phyloP scores from a whole-genome alignment of 2,329 filamentous ascomycete species.

The Magnaporthales sp. region DNA sequence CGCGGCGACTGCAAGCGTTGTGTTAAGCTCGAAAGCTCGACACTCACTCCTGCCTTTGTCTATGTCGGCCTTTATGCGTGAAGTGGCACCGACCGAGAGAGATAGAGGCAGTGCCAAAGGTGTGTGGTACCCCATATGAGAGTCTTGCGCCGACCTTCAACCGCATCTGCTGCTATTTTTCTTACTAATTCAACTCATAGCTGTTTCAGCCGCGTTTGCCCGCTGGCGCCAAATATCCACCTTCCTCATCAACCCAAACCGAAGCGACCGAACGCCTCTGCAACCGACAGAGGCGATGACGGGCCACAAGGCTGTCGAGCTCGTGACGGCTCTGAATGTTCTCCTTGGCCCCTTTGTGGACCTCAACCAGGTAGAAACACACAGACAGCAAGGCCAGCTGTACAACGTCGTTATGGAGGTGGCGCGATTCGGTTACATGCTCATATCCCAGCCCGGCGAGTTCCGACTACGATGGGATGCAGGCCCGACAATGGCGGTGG shows the following conservation, averaged over 20 bases:
- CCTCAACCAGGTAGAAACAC: slow-evolving; percentile 13
- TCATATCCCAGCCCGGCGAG: slow-evolving; percentile 33
- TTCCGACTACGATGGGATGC: slow-evolving; percentile 11
- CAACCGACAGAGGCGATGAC: slow-evolving; percentile 17
- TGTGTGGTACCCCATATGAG: not conserved
- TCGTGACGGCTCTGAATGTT: slow-evolving; percentile 23
- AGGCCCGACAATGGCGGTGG: not conserved
- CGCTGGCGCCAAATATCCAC: slow-evolving; percentile 33
- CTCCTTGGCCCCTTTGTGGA: slow-evolving; percentile 25
- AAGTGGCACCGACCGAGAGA: slow-evolving; percentile 18
- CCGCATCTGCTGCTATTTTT: not conserved
- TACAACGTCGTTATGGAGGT: slow-evolving; percentile 29
- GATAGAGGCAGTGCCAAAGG: slow-evolving; percentile 14
- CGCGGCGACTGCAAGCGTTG: slow-evolving; percentile 25
- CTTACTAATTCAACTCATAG: slow-evolving; percentile 10
- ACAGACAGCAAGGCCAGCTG: slow-evolving; percentile 29
- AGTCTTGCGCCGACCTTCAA: not conserved
- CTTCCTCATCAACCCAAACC: slow-evolving; percentile 30
- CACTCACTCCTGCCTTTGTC: slow-evolving; percentile 28
- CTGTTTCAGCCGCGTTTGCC: slow-evolving; percentile 23
- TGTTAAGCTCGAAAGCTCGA: slow-evolving; percentile 15
- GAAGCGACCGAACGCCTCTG: slow-evolving; percentile 26
- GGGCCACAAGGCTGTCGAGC: slow-evolving; percentile 19
- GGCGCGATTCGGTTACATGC: slow-evolving; percentile 28
- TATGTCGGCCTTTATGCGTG: slow-evolving; percentile 20